phyloP scores from a whole-genome alignment of 257 asterid genomes.

The Solanum bukasovii region DNA sequence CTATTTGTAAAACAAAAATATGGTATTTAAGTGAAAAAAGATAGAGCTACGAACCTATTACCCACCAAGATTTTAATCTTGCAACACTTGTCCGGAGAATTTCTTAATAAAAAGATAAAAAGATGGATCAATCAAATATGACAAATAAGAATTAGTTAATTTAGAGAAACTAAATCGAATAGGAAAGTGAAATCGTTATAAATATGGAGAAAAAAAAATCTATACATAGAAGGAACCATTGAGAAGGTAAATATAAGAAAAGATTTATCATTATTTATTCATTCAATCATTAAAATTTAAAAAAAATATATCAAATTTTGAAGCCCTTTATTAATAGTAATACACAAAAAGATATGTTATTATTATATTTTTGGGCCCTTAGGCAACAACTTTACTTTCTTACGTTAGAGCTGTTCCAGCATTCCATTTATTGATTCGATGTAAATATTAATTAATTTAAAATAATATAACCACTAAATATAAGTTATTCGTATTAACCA shows the following conservation, averaged over 20 bases:
- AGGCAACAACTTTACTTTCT: not conserved
- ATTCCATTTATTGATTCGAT: not conserved
- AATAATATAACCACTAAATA: not conserved
- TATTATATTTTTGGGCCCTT: not conserved
- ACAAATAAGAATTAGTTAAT: not conserved
- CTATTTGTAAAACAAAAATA: not conserved
- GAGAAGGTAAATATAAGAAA: not conserved
- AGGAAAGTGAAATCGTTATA: not conserved
- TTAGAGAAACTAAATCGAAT: not conserved
- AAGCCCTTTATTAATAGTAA: not conserved
- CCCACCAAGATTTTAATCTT: not conserved
- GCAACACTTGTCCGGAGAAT: not conserved
- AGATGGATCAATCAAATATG: not conserved
- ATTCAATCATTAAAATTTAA: not conserved
- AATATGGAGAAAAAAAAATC: not conserved
- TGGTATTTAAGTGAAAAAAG: not conserved
- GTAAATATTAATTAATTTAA: not conserved
- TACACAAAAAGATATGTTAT: not conserved
- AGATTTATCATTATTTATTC: not conserved
- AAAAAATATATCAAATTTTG: too few species aligned
- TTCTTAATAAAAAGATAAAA: not conserved
- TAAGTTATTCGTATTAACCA: not conserved
- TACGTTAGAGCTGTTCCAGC: fast-evolving
- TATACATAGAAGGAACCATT: not conserved
- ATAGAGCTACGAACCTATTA: not conserved